phyloP scores from a whole-genome alignment of 108 stramenopile species.

The Chaetoceros tenuissimus region DNA sequence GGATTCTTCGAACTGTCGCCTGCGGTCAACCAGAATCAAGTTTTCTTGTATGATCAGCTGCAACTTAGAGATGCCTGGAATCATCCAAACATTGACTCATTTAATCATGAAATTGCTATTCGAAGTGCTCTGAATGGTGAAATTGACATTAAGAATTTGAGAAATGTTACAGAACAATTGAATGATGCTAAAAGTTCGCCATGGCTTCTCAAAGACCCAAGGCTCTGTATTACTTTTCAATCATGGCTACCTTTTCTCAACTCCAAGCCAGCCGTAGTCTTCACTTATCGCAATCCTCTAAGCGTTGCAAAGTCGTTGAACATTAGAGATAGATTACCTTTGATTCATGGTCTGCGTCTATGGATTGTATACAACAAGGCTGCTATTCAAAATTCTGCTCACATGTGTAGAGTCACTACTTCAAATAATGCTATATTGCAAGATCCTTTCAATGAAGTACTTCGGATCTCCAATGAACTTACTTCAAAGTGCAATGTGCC shows the following conservation, averaged over 20 bases:
- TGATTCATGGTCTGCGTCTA: constrained; percentile 63
- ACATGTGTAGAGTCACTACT: constrained; percentile 63
- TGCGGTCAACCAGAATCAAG: constrained; percentile 80
- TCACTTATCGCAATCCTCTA: constrained; percentile 88
- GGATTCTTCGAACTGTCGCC: constrained; percentile 84
- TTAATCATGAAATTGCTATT: constrained; percentile 44
- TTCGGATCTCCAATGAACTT: constrained; percentile 69
- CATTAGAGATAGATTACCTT: constrained; percentile 50
- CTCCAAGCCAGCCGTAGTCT: constrained; percentile 70
- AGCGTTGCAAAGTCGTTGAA: constrained; percentile 84
- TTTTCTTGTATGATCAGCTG: constrained; percentile 68
- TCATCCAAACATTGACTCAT: no score
- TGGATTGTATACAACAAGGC: constrained; percentile 86
- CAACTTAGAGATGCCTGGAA: no score
- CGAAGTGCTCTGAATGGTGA: constrained; percentile 33
- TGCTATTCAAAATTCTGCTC: constrained; percentile 63
- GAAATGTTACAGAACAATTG: constrained; percentile 41
- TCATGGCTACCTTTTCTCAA: constrained; percentile 77
- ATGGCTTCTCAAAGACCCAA: constrained; percentile 86
- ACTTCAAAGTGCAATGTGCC: constrained; percentile 55
- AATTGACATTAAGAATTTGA: constrained; percentile 51
- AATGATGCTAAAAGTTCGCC: constrained; percentile 56
- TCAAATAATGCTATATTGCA: constrained; percentile 64
- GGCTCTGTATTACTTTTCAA: constrained; percentile 82
- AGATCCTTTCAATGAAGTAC: constrained; percentile 58